Evolutionary conservation across 768 basidiomycete species (phyloP), one percentile per base, ranked within the genome.

Genomic region (Tricholoma sp.): DNA sequence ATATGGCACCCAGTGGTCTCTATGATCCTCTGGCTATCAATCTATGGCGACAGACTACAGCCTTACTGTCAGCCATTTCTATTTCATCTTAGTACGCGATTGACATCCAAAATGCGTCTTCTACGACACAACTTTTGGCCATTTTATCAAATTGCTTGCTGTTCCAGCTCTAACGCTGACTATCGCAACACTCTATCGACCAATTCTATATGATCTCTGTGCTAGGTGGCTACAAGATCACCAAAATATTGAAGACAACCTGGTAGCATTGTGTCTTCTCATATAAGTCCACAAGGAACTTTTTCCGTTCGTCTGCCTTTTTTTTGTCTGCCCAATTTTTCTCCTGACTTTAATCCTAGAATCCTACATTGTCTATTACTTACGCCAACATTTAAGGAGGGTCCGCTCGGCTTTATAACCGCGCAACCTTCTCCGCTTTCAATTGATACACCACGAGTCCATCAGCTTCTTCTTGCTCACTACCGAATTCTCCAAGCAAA

Each of bases 401-500:
- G 89, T 1, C 87, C 85, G 2, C 66, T 94, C 9, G 67, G 73
- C 2, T 73, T 78, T 66, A 63, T 84, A 17, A 62, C 74, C 4
- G 61, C 73, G 45, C 55, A 63, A 8, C 55, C 72, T 3, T 65
- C 67, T n/a, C 57, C 63, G 1, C 57, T 76, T 5, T 63, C 71
- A 2, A 56, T 74, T 49, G 76, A 85, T 36, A 53, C 68, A 5
- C 63, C 65, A 17, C 76, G 78, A n/a, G 70, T 94, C 11, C 90
- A 94, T 20, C 75, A 76, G 50, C 68, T 89, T 0, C 79, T 97
- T 32, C 76, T 96, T 44, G 82, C 89, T 0, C 91, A 94, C 64
- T 89, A 89, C 65, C 86, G 94, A 37, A 78, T 96, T 50, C 75
- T 94, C n/a, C 78, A 80, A 65, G 84, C 84, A 20, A 93, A 91